These are phyloP conservation scores for Chalaropsis ovoidea DNA, from an alignment of 2,329 filamentous ascomycete genomes.

Conservation along the genomic window DNA sequence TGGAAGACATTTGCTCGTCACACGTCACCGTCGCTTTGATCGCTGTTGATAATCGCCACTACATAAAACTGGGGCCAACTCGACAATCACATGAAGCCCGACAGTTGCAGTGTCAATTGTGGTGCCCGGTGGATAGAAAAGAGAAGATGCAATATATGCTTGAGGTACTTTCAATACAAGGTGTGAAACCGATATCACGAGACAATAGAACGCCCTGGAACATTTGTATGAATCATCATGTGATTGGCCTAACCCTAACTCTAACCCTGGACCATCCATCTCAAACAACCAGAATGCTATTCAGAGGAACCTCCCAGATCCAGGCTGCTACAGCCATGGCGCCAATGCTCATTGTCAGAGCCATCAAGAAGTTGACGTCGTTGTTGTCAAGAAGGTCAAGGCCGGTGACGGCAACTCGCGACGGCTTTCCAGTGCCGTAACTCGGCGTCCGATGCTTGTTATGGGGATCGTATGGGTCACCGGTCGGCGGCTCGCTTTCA, in stretches of 20 bases:
- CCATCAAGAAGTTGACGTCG: constrained; percentile 89
- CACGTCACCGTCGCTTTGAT: background rate
- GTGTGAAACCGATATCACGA: too few relatives aligned
- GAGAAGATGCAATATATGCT: too few relatives aligned
- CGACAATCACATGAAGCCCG: background rate
- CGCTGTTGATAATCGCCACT: background rate
- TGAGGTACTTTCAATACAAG: too few relatives aligned
- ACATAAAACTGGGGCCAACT: background rate
- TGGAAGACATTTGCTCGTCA: background rate
- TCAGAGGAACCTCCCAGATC: constrained; percentile 49
- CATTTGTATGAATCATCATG: background rate
- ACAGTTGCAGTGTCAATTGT: too few relatives aligned
- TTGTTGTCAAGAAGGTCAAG: constrained; percentile 84
- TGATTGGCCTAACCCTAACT: background rate
- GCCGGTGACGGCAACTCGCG: constrained; percentile 54
- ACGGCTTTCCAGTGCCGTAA: constrained; percentile 48
- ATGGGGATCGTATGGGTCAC: constrained; percentile 40
- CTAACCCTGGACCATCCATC: background rate
- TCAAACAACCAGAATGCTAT: constrained; percentile 35
- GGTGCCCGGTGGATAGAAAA: too few relatives aligned
- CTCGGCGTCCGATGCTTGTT: constrained; percentile 43
- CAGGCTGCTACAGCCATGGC: constrained; percentile 58
- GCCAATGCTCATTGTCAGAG: constrained; percentile 64
- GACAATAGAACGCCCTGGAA: too few relatives aligned
- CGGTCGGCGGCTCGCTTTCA: constrained; percentile 33